Percentiles rank a stretch among this genome's conserved stretches.
phyloP scores from a whole-genome alignment of 345 rosid genomes.

The Dovyalis caffra region DNA sequence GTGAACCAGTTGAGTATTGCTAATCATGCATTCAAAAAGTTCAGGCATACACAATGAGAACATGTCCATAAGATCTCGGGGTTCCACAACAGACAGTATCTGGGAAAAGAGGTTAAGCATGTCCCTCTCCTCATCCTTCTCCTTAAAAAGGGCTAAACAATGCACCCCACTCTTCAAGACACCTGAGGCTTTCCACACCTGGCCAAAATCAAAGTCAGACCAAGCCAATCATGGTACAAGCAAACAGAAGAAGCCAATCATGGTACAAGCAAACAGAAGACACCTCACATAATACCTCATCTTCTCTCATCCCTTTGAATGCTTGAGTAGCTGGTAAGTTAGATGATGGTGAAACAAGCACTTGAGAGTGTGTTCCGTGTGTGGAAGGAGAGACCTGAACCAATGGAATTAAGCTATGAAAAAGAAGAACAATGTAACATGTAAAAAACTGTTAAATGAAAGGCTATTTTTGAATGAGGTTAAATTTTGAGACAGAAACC shows the following conservation, averaged over 20 bases:
- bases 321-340: slow-evolving; percentile 62
- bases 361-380: slow-evolving; percentile 68
- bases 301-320: slow-evolving; percentile 95
- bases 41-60: slow-evolving; percentile 96
- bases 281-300: slow-evolving; percentile 59
- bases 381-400: slow-evolving; percentile 52
- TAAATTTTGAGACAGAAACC: slow-evolving; percentile 37
- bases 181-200: slow-evolving; percentile 99
- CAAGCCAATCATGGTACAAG: slow-evolving; percentile 18
- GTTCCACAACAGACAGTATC: slow-evolving; percentile 94
- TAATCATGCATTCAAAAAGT: slow-evolving; percentile 97
- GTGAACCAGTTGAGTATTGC: slow-evolving; percentile 80
- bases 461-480: not conserved
- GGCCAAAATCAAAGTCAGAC: slow-evolving; percentile 28
- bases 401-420: slow-evolving; percentile 23
- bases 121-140: slow-evolving; percentile 95
- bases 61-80: slow-evolving; percentile 98
- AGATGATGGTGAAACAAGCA: slow-evolving; percentile 60
- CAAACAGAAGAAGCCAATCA: slow-evolving; percentile 9
- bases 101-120: slow-evolving; percentile 88
- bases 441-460: not conserved
- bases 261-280: not conserved
- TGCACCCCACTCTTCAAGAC: slow-evolving; percentile 95
- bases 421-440: slow-evolving; percentile 3
- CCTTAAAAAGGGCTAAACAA: slow-evolving; percentile 96